Base-by-base conservation (phyloP, 2,329 filamentous ascomycete species). In the Blastomyces parvus region DNA sequence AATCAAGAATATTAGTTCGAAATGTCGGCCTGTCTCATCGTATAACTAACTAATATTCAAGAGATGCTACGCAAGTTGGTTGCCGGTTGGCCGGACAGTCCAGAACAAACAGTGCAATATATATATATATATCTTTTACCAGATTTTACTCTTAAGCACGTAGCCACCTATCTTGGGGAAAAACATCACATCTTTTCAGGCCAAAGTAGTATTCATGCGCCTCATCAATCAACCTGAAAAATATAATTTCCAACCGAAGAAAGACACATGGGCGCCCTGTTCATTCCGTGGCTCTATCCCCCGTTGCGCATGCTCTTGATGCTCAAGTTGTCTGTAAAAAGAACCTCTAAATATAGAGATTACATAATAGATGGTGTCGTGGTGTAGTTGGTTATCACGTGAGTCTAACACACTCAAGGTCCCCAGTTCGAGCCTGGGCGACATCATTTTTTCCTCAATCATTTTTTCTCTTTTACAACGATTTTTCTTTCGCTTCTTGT, bases 311-410 rank as follows among this genome's bases (percentile, higher is more conserved):
- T 8, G 8, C 9, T 13, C n/a, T 27, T 5, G 25, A 50, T 50
- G 22, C 46, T 11, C 9, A 8, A 25, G 3, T 50, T 4, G 19
- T 2, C 3, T 30, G 38, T 17, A 56, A 38, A 36, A 56, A 11
- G 19, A 33, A 22, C 6, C 1, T 8, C 6, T n/a, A 11, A 6
- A 1, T 2, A 1, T 22, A n/a, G 3, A 1, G 19, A 40, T n/a
- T 30, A 59, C 40, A 59, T 59, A 46, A 60, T 33, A 19, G 25
- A 38, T 38, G 62, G 59, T 58, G 46, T 52, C 58, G 58, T 63
- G 62, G 62, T 63, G 62, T 63, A 63, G 62, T 63, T 61, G 62
- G 62, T 61, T 61, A 64, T 64, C 62, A 64, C 62, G 59, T 61
- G 59, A 64, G 62, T 61, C 62, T 64, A 64, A 63, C 62, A 63